phyloP scores from a whole-genome alignment of 2,329 filamentous ascomycete genomes.

The Plectosphaerella plurivora region DNA sequence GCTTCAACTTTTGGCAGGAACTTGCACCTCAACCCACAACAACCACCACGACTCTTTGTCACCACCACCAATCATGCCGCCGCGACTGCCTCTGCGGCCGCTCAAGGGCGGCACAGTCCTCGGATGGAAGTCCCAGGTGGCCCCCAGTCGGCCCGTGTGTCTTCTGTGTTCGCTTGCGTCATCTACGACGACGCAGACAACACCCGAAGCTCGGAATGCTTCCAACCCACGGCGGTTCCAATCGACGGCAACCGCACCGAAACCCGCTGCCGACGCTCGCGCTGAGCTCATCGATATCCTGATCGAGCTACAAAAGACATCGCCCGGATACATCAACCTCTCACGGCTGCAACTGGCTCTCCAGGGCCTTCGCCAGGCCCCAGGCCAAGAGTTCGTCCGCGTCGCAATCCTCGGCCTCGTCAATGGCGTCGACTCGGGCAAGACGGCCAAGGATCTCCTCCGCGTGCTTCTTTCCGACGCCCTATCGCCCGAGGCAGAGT shows the following conservation, averaged over 20 bases:
- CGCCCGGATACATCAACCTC: slow-evolving; percentile 60
- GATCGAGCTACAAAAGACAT: slow-evolving; percentile 54
- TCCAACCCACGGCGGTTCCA: slow-evolving; percentile 13
- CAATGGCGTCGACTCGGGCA: slow-evolving; percentile 29
- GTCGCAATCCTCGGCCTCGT: slow-evolving; percentile 52
- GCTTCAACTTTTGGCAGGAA: not conserved
- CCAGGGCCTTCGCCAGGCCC: slow-evolving; percentile 53
- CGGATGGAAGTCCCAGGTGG: slow-evolving; percentile 4
- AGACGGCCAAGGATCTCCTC: slow-evolving; percentile 60
- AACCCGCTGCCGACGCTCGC: slow-evolving; percentile 25
- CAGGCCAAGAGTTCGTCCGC: slow-evolving; percentile 53
- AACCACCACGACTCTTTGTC: not conserved
- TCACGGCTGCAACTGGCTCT: slow-evolving; percentile 68
- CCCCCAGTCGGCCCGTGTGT: slow-evolving; percentile 7
- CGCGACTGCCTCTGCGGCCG: slow-evolving; percentile 22
- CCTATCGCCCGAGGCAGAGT: slow-evolving; percentile 54
- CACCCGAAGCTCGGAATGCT: not conserved
- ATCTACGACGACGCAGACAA: not conserved
- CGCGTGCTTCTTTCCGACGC: slow-evolving; percentile 69
- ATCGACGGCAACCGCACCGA: slow-evolving; percentile 5
- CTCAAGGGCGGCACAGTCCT: slow-evolving; percentile 14
- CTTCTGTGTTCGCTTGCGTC: slow-evolving; percentile 13
- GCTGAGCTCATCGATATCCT: slow-evolving; percentile 56
- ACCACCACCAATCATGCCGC: slow-evolving; percentile 16
- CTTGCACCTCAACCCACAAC: not conserved